Evolutionary conservation across 2,329 filamentous ascomycete genomes (phyloP), one percentile per base, ranked within the genome.

Genomic region (Curvularia spicifera): DNA sequence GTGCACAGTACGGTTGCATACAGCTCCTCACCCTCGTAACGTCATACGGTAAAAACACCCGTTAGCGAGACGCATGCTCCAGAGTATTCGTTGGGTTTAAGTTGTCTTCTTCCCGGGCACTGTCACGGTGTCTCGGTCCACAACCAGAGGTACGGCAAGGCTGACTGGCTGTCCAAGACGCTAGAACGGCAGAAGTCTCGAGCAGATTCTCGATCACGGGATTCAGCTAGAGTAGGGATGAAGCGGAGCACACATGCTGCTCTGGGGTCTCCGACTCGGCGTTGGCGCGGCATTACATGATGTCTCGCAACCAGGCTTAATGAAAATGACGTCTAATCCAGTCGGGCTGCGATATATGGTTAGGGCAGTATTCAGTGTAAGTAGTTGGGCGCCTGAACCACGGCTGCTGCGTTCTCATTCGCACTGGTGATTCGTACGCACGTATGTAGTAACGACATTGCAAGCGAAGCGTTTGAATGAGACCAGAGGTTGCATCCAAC

Each of bases 181-280:
- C 10, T 31, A 40, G 43, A 28, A 33, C 33, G 44, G 15, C 37
- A 58, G 37, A 9, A 33, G 29, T 46, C 28, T 28, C 53, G 15
- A 28, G 51, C 39, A 42, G 26, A 22, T 18, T 51, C 46, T 35
- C 50, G 26, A 44, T 60, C 44, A 9, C 35, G 39, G 45, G 43
- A 51, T n/a, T 20, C 33, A 24, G 26, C 46, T 52, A 51, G 53
- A 33, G 24, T n/a, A 59, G 59, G 37, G 48, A 56, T 53, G 35
- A 37, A 35, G 53, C 59, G 59, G 61, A 57, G 35, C 43, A 13
- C 12, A 53, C 45, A 53, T 44, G 33, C 43, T 53, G 37, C n/a
- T 35, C 49, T 49, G 48, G 26, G 44, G 15, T 33, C 35, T 54
- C 56, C 54, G 61, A 59, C 63, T 67, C 57, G 65, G 63, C 63